Conservation (phyloP, 202 grass and related monocot genomes). For the Schoenoplectus tabernaemontani region DNA sequence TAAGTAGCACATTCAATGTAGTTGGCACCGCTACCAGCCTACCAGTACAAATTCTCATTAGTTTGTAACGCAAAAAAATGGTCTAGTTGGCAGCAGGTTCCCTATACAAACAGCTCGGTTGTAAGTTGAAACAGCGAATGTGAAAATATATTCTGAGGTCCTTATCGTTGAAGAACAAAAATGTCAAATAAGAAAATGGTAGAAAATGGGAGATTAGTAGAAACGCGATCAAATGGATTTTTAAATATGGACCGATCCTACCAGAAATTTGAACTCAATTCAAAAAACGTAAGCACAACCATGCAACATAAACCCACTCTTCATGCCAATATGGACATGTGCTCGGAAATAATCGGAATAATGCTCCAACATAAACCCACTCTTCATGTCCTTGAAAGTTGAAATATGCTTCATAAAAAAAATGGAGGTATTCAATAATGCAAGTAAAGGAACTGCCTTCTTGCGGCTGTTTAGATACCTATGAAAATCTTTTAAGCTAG, state of each 20-base stretch:
- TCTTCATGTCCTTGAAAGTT: not conserved
- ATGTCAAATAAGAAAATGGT: not conserved
- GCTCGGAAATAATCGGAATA: not conserved
- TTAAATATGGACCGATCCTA: not conserved
- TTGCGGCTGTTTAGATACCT: slow-evolving; percentile 8
- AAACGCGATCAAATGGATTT: not conserved
- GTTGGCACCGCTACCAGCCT: not conserved
- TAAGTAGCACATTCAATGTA: not conserved
- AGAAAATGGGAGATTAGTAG: not conserved
- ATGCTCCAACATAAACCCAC: not conserved
- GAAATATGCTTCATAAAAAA: not conserved
- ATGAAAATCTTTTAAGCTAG: slow-evolving; percentile 16
- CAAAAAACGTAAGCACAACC: not conserved
- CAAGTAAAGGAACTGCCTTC: not conserved
- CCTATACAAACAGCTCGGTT: not conserved
- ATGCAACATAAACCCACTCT: not conserved
- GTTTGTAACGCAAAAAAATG: not conserved
- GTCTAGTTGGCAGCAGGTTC: not conserved
- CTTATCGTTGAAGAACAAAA: not conserved
- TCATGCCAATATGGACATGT: slow-evolving; percentile 17
- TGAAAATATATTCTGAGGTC: not conserved
- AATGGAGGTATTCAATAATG: not conserved
- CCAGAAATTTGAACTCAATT: not conserved
- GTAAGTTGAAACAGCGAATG: not conserved
- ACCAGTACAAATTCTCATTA: not conserved